Evolutionary conservation across 345 rosid genomes (phyloP), one percentile per base, ranked within the genome.

Genomic region (Barbarea vulgaris): DNA sequence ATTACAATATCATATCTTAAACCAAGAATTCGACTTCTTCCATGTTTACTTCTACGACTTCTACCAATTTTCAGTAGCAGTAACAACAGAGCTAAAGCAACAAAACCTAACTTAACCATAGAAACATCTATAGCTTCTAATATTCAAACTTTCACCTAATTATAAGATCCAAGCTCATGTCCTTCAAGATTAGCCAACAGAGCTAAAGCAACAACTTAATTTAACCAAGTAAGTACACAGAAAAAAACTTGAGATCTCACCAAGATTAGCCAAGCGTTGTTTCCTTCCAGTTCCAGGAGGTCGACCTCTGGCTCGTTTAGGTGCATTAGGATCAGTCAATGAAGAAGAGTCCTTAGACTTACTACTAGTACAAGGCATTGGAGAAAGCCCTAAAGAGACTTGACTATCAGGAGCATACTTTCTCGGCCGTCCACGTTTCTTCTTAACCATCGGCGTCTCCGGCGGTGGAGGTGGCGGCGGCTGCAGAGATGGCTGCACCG

Each of bases 221-320:
- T 39, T 4, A 0, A 37, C 15, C 34, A 15, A 24, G 30, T 62
- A 15, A 24, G 30, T 62, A 41, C 33, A 62, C 3, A 11, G 19
- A 31, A 48, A 7, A 27, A 4, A 36, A 71, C 21, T 30, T 13
- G 34, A 82, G 65, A 62, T 67, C 90, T 81, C 72, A 91, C 99
- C 99, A 50, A 91, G 87, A 75, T 80, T 78, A 47, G 99, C 96
- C 69, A 96, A 61, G 6, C 89, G 94, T 75, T 96, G 99, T 87
- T 96, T 96, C 84, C 99, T 86, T 71, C 99, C 98, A 69, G 83
- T 85, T 14, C 99, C 99, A 70, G 93, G 99, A n/a, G 99, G 98
- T 53, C 98, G 86, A 22, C 99, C 99, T 84, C 91, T 82, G 15
- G 72, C 73, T 75, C 87, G 73, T 75, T 82, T 93, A 24, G 86